phyloP scores from a whole-genome alignment of 2,329 filamentous ascomycete species.

The Hymenoscyphus albidus region DNA sequence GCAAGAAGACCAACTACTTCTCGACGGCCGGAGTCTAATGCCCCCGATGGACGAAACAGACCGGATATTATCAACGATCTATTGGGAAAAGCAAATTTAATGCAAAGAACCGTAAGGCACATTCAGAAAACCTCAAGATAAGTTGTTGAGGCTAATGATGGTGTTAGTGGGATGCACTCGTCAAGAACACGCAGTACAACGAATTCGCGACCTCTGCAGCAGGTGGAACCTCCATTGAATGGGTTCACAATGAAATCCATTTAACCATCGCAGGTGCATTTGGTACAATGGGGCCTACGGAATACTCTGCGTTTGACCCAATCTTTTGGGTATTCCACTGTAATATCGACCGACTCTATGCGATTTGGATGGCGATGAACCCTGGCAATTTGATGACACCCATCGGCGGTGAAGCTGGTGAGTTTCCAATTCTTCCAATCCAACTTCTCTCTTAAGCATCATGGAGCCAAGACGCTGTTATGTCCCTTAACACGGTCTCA shows the following conservation, averaged over 20 bases:
- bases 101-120: conserved; percentile 26
- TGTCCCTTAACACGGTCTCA: too few species aligned
- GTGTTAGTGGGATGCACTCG: conserved; percentile 42
- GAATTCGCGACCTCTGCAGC: conserved; percentile 41
- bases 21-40: conserved; percentile 18
- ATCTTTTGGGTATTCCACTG: conserved; percentile 24
- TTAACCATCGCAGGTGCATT: conserved; percentile 36
- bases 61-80: conserved; percentile 19
- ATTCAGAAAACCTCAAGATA: not conserved
- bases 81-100: conserved; percentile 21
- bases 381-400: conserved; percentile 58
- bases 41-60: conserved; percentile 19
- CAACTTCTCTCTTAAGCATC: too few species aligned
- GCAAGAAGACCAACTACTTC: conserved; percentile 30
- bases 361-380: conserved; percentile 74
- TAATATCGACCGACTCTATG: conserved; percentile 69
- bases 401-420: conserved; percentile 24
- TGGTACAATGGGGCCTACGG: conserved; percentile 66
- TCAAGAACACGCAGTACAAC: conserved; percentile 37
- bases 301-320: conserved; percentile 63
- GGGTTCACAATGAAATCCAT: conserved; percentile 44
- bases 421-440: too few species aligned
- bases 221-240: conserved; percentile 42
- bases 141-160: not conserved
- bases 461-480: too few species aligned